Evolutionary conservation across 108 stramenopile species (phyloP).

Genomic region (Fragilaria radians): DNA sequence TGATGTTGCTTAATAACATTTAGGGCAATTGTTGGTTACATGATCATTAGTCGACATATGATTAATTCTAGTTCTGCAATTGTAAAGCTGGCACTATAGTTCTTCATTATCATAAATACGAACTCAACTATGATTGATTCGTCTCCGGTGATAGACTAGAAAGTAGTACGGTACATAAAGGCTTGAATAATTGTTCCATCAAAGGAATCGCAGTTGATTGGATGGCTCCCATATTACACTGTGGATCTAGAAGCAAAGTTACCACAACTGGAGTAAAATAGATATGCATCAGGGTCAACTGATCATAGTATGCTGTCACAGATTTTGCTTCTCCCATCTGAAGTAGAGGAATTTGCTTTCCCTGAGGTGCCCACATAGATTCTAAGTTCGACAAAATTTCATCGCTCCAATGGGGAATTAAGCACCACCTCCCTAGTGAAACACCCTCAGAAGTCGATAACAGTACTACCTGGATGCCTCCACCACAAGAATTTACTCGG

Average conservation of each 20-base stretch:
- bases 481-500: slow-evolving; percentile 22
- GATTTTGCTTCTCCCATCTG: slow-evolving; percentile 33
- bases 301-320: slow-evolving; percentile 49
- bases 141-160: slow-evolving; percentile 19
- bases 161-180: slow-evolving; percentile 35
- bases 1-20: slow-evolving; percentile 18
- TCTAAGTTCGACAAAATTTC: slow-evolving; percentile 40
- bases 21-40: not conserved
- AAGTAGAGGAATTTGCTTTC: slow-evolving; percentile 49
- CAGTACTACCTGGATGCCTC: slow-evolving; percentile 36
- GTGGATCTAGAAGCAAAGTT: slow-evolving; percentile 28
- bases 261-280: slow-evolving; percentile 54
- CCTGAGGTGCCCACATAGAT: slow-evolving; percentile 47
- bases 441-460: slow-evolving; percentile 46
- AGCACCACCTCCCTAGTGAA: slow-evolving; percentile 2
- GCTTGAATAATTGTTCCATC: slow-evolving; percentile 35
- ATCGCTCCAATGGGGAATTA: slow-evolving; percentile 14
- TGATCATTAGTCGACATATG: too few relatives aligned
- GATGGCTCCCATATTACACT: slow-evolving; percentile 42
- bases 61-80: too few relatives aligned
- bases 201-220: slow-evolving; percentile 48
- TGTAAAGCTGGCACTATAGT: too few relatives aligned
- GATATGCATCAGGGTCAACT: slow-evolving; percentile 39
- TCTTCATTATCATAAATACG: too few relatives aligned
- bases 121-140: too few relatives aligned